Evolutionary conservation across 208 protist species (phyloP), one percentile per base, ranked within the genome.

Genomic region (Leishmania mexicana): DNA sequence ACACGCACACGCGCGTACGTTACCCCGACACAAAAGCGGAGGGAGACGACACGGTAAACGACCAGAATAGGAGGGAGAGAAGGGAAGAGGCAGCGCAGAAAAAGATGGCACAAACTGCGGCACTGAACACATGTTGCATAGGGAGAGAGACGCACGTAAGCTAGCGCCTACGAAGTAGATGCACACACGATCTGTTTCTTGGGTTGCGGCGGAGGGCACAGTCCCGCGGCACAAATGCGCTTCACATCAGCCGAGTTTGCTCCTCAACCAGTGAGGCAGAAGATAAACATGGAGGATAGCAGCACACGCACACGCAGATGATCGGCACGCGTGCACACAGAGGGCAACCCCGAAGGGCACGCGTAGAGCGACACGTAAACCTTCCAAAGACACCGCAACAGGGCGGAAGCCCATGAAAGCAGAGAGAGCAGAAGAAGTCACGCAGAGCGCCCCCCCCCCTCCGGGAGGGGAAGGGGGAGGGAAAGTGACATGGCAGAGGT

Each of bases 11-110:
- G 15, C 15, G 62, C 15, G 62, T 40, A 17, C 31, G 62, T 68
- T 68, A 35, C 28, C 28, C 31, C 31, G 13, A 68, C 5, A 1
- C 11, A 17, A 68, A 68, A 15, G 31, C 31, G 15, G 58, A 71
- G 35, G 31, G 35, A 71, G n/a, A 54, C n/a, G 49, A 40, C 13
- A 35, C 6, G 21, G 31, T 24, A 17, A 40, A 42, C 31, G 31
- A 13, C 28, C 51, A 83, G 24, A 38, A 28, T 21, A 53, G 6
- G 11, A 54, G n/a, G 71, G 19, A 71, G 45, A 82, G 75, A 82
- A 19, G 80, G 73, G 49, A 77, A 40, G 58, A 49, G 58, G 67
- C 11, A 21, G 75, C 35, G 28, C 7, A 70, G 62, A 68, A 67
- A 68, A 21, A 10, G 13, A 79, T 57, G 35, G 57, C 35, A 35